Percentiles rank a stretch among this genome's conserved stretches.
These are phyloP conservation scores for Gigaspora rosea DNA, from an alignment of 192 early-diverging fungal genomes.

Conservation along the genomic window DNA sequence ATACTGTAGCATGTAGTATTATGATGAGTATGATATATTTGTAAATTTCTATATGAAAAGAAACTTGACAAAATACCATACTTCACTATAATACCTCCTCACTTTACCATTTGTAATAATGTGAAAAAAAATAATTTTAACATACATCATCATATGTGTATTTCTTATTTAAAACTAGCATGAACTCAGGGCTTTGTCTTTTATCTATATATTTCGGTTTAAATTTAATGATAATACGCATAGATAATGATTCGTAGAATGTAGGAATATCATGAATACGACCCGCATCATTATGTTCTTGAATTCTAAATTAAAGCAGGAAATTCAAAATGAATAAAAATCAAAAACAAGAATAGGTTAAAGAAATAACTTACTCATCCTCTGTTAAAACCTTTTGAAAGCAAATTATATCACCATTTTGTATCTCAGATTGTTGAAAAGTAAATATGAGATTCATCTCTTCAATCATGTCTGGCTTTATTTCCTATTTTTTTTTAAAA, in stretches of 20 bases:
- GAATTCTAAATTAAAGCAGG: slow-evolving; percentile 16
- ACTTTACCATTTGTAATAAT: background rate
- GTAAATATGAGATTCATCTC: slow-evolving; percentile 61
- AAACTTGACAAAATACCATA: too few relatives aligned
- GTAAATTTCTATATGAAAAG: too few relatives aligned
- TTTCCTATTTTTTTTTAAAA: slow-evolving; percentile 60
- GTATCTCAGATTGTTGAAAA: slow-evolving; percentile 53
- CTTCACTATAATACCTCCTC: too few relatives aligned
- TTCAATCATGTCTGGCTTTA: slow-evolving; percentile 93
- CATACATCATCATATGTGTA: slow-evolving; percentile 34
- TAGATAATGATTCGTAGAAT: too few relatives aligned
- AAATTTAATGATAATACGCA: slow-evolving; percentile 65
- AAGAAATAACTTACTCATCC: slow-evolving; percentile 58
- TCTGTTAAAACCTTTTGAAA: too few relatives aligned
- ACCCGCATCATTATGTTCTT: slow-evolving; percentile 45
- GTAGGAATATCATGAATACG: slow-evolving; percentile 37
- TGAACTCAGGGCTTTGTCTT: slow-evolving; percentile 40
- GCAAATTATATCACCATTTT: too few relatives aligned
- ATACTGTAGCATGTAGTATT: too few relatives aligned
- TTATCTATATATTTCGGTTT: slow-evolving; percentile 52
- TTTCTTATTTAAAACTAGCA: slow-evolving; percentile 63
- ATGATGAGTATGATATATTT: too few relatives aligned
- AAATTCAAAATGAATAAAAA: background rate
- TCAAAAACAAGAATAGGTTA: background rate
- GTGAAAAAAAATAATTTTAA: slow-evolving; percentile 38